Evolutionary conservation across 2,329 filamentous ascomycete species (phyloP).

Genomic region (Elsinoe australis): DNA sequence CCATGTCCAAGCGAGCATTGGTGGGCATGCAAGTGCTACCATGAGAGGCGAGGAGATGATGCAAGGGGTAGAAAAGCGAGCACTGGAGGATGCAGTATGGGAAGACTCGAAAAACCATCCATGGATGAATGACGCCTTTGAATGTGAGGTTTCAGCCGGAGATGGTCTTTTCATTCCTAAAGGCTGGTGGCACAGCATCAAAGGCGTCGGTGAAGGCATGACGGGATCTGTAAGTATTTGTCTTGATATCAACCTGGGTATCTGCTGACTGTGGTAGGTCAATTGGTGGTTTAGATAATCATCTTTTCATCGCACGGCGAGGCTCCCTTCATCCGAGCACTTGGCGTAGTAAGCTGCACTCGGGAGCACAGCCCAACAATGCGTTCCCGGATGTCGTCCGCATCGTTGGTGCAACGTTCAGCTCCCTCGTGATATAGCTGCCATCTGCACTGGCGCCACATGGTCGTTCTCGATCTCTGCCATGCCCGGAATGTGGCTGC

Average conservation of each 20-base stretch:
- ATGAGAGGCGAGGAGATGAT: slow-evolving; percentile 87
- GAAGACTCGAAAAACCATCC: slow-evolving; percentile 24
- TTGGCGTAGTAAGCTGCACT: no score
- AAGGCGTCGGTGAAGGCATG: slow-evolving; percentile 51
- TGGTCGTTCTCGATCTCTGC: no score
- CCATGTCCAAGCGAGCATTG: slow-evolving; percentile 36
- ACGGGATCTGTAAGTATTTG: slow-evolving; percentile 49
- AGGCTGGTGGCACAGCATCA: slow-evolving; percentile 83
- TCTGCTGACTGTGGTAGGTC: slow-evolving; percentile 35
- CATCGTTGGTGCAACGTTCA: no score
- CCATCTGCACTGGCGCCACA: neutral
- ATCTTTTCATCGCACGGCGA: neutral
- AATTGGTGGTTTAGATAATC: slow-evolving; percentile 75
- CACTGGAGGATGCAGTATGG: slow-evolving; percentile 68
- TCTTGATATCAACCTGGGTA: slow-evolving; percentile 19
- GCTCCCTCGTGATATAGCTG: no score
- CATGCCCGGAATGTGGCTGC: no score
- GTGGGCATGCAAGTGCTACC: slow-evolving; percentile 35
- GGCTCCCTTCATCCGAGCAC: neutral
- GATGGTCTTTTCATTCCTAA: slow-evolving; percentile 72
- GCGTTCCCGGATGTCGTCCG: no score
- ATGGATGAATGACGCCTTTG: slow-evolving; percentile 32
- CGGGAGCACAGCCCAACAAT: no score
- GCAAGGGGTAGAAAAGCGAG: slow-evolving; percentile 62
- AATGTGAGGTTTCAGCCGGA: slow-evolving; percentile 54